Evolutionary conservation across 495 filamentous ascomycete genomes (phyloP), one percentile per base, ranked within the genome.

Genomic region (Aspergillus cavernicola): DNA sequence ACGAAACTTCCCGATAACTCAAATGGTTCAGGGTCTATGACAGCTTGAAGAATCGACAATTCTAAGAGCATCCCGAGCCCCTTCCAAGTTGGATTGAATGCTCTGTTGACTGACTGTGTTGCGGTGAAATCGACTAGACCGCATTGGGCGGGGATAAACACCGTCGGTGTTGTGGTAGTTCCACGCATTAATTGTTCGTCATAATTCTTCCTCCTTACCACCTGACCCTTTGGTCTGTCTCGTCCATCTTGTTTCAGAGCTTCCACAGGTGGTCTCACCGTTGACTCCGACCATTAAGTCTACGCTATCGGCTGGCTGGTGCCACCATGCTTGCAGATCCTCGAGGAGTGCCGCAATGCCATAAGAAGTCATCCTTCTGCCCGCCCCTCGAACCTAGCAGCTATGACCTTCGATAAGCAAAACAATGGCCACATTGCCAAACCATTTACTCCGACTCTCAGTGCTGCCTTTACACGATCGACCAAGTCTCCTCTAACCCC

Each of bases 331-430:
- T 69, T 55, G 63, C 55, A 62, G 60, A 55, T 50, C 43, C 35
- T 57, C 53, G 57, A 49, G 58, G 53, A 61, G 56, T 58, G 66
- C 58, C 61, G 65, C 69, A 70, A 74, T 75, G 73, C 66, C 69
- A 72, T 69, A 63, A 70, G 65, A 63, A 67, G 63, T 61, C 62
- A 56, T 53, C 43, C 62, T 58, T 61, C 49, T 53, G 56, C 55
- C 58, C 59, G 62, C 63, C 59, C 54, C 59, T 64, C 57, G 49
- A 64, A 26, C 29, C 48, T 63, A 62, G 60, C 68, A 62, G 69
- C 64, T 64, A 80, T 78, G 77, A 74, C 70, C 64, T 67, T 64
- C 67, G 77, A 80, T 74, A 81, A 80, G 74, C 75, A 78, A 66
- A 68, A 29, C 53, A 29, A 68, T 62, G 67, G 66, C 67, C 59